A percentile compares a stretch with the other conserved stretches of the same genome.
Conservation (phyloP, 1,139 yeast species). For the Lodderomyces parapsilosis region DNA sequence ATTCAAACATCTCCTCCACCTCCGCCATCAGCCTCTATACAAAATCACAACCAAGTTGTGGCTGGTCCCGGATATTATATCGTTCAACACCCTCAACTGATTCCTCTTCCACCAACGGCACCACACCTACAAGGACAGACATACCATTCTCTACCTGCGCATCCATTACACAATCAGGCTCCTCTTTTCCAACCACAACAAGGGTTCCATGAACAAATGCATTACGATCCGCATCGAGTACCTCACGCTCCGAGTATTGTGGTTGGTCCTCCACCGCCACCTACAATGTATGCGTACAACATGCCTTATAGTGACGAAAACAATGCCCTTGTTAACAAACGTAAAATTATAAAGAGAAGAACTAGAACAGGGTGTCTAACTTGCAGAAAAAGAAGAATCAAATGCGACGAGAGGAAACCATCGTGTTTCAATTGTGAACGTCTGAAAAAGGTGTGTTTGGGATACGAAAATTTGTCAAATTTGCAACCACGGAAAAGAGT, state of each 20-base stretch:
- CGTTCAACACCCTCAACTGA: conserved; percentile 5
- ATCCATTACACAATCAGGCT: conserved; percentile 3
- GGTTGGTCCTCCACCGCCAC: conserved; percentile 3
- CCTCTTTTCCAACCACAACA: conserved; percentile 6
- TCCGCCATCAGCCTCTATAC: background rate
- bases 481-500: conserved; percentile 12
- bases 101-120: conserved; percentile 3
- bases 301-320: conserved; percentile 24
- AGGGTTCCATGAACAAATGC: conserved; percentile 11
- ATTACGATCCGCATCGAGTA: conserved; percentile 9
- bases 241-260: conserved; percentile 7
- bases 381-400: conserved; percentile 68
- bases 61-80: conserved; percentile 4
- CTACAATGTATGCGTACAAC: conserved; percentile 3
- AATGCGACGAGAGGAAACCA: conserved; percentile 77
- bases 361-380: conserved; percentile 78
- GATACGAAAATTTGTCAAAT: conserved; percentile 46
- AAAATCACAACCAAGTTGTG: conserved; percentile 4
- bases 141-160: too few species aligned
- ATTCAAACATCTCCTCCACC: background rate
- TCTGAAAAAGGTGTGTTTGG: conserved; percentile 66
- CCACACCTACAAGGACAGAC: conserved; percentile 5
- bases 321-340: conserved; percentile 36
- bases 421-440: conserved; percentile 72
- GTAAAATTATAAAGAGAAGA: conserved; percentile 48